phyloP scores from a whole-genome alignment of 2,329 filamentous ascomycete species.

The Penicillium carneum region DNA sequence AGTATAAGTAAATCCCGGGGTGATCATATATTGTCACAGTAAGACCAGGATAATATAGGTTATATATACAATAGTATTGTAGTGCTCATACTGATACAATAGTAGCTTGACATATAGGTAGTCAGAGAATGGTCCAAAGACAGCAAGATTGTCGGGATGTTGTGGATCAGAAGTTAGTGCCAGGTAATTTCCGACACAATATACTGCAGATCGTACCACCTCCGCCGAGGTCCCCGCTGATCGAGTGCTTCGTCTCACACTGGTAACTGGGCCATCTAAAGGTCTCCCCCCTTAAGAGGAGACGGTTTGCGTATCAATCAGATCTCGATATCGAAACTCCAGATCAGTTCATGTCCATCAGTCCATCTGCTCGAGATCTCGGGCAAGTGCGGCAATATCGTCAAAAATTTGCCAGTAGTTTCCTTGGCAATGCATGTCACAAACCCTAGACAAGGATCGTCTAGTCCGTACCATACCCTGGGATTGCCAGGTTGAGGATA shows the following conservation, averaged over 20 bases:
- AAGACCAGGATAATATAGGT: neutral
- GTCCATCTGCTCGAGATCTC: no score
- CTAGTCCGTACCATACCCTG: neutral
- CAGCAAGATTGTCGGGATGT: neutral
- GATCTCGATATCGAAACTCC: constrained; percentile 10
- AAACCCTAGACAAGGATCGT: neutral
- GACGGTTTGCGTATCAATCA: neutral
- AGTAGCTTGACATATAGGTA: no score
- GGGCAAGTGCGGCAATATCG: neutral
- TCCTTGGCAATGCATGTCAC: neutral
- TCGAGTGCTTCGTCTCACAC: neutral
- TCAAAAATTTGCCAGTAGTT: neutral
- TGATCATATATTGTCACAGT: neutral
- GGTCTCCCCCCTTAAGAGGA: neutral
- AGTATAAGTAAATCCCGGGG: neutral
- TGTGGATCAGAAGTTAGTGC: neutral
- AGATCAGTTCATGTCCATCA: neutral
- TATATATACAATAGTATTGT: no score
- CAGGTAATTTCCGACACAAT: constrained; percentile 2
- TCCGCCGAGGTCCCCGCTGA: neutral
- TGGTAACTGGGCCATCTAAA: no score
- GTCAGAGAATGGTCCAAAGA: neutral
- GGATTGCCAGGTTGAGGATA: neutral
- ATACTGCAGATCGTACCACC: neutral
- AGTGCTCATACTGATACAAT: no score